A percentile compares a stretch with the other conserved stretches of the same genome.
Conservation (phyloP, 2,329 filamentous ascomycete genomes). For the Exophiala xenobiotica region DNA sequence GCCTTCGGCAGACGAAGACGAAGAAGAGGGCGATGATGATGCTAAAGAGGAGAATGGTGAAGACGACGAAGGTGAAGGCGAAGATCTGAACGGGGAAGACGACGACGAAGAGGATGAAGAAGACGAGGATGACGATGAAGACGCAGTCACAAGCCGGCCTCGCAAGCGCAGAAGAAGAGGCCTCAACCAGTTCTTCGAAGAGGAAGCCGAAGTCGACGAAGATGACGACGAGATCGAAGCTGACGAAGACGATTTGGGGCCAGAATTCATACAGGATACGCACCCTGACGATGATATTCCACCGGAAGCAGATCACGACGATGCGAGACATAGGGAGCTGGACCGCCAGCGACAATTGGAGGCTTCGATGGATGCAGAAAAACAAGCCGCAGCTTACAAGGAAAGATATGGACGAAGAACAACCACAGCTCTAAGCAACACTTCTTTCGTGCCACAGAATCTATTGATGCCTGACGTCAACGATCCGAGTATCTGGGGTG, state of each 20-base stretch:
- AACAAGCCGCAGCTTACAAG: slow-evolving; percentile 81
- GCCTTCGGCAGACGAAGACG: slow-evolving; percentile 45
- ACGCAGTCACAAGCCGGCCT: slow-evolving; percentile 59
- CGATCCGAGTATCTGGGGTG: slow-evolving; percentile 93
- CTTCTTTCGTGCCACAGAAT: slow-evolving; percentile 77
- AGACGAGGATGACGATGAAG: slow-evolving; percentile 27
- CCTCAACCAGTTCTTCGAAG: slow-evolving; percentile 89
- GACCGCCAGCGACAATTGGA: slow-evolving; percentile 88
- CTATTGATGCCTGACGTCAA: slow-evolving; percentile 88
- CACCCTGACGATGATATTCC: slow-evolving; percentile 84
- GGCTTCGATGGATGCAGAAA: slow-evolving; percentile 86
- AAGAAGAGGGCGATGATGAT: slow-evolving; percentile 49
- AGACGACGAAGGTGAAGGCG: slow-evolving; percentile 41
- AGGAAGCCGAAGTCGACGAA: slow-evolving; percentile 95
- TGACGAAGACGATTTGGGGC: slow-evolving; percentile 84
- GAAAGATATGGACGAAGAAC: slow-evolving; percentile 84
- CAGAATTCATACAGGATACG: slow-evolving; percentile 82
- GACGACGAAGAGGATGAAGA: slow-evolving; percentile 65
- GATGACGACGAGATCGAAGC: slow-evolving; percentile 85
- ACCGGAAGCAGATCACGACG: slow-evolving; percentile 76
- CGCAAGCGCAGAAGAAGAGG: slow-evolving; percentile 73
- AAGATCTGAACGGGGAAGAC: slow-evolving; percentile 47
- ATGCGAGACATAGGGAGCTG: slow-evolving; percentile 88
- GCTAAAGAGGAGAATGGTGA: slow-evolving; percentile 41
- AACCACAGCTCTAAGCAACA: slow-evolving; percentile 63